These are phyloP conservation scores for Oehlia diaphana DNA, from an alignment of 192 early-diverging fungal genomes.

Conservation along the genomic window DNA sequence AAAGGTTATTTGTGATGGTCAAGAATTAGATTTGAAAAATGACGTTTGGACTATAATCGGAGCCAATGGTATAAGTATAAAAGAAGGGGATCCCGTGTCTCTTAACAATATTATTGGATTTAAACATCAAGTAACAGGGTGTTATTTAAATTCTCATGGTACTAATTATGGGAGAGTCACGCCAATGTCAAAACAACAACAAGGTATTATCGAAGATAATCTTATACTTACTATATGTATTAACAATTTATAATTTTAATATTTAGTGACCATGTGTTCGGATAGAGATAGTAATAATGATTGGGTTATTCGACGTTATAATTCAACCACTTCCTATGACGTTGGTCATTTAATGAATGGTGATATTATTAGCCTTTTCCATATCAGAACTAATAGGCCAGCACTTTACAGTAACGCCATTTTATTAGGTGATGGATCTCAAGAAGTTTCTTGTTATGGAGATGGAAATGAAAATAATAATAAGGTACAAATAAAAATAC, in stretches of 20 bases:
- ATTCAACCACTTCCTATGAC: too few relatives aligned
- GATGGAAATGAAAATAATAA: too few relatives aligned
- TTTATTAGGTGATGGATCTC: not conserved
- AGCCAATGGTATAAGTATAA: not conserved
- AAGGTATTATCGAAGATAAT: not conserved
- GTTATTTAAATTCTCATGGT: not conserved
- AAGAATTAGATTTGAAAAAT: not conserved
- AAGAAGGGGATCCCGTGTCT: not conserved
- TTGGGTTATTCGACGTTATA: too few relatives aligned
- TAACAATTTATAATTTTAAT: too few relatives aligned
- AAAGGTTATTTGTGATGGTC: not conserved
- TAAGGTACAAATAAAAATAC: too few relatives aligned
- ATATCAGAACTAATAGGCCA: too few relatives aligned
- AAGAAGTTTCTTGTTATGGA: too few relatives aligned
- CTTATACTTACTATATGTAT: too few relatives aligned
- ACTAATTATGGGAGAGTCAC: not conserved
- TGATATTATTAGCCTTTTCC: not conserved
- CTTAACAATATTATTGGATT: not conserved
- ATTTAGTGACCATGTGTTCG: too few relatives aligned
- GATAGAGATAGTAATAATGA: too few relatives aligned
- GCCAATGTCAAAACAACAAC: not conserved
- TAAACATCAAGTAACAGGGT: not conserved
- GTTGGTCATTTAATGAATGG: not conserved
- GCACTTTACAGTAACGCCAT: too few relatives aligned
- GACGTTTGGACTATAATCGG: not conserved